Conservation (phyloP, 192 early-diverging fungal genomes). For the Linnemannia hyalina region DNA sequence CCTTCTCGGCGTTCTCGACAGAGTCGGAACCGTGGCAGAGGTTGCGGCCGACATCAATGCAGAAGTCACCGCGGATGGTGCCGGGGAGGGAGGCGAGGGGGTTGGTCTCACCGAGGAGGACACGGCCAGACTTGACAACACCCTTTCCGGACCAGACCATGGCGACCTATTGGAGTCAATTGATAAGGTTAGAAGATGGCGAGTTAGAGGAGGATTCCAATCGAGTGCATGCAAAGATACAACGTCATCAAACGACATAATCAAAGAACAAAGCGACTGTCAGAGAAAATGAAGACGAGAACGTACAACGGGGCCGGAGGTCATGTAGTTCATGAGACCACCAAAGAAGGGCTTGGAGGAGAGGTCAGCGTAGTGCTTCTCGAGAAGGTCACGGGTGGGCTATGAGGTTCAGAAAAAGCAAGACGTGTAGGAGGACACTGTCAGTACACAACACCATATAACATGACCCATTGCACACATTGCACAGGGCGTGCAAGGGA, state of each 20-base stretch:
- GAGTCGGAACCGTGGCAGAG: conserved; percentile 92
- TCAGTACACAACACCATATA: conserved; percentile 14
- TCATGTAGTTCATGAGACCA: conserved; percentile 94
- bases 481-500: not conserved
- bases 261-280: not conserved
- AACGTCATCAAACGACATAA: not conserved
- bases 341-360: conserved; percentile 89
- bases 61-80: conserved; percentile 84
- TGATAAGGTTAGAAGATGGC: not conserved
- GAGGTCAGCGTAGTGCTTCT: conserved; percentile 91
- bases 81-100: conserved; percentile 89
- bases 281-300: conserved; percentile 45
- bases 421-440: not conserved
- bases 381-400: conserved; percentile 74
- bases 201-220: not conserved
- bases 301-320: conserved; percentile 88
- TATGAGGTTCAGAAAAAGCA: conserved; percentile 11
- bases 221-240: not conserved
- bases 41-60: conserved; percentile 81
- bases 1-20: conserved; percentile 84
- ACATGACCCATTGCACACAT: not conserved
- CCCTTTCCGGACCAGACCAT: conserved; percentile 90
- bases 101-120: conserved; percentile 94
- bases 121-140: conserved; percentile 89
- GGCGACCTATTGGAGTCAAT: conserved; percentile 43